phyloP scores from a whole-genome alignment of 2,329 filamentous ascomycete species.

The Nannizziopsis arthrosporioides region DNA sequence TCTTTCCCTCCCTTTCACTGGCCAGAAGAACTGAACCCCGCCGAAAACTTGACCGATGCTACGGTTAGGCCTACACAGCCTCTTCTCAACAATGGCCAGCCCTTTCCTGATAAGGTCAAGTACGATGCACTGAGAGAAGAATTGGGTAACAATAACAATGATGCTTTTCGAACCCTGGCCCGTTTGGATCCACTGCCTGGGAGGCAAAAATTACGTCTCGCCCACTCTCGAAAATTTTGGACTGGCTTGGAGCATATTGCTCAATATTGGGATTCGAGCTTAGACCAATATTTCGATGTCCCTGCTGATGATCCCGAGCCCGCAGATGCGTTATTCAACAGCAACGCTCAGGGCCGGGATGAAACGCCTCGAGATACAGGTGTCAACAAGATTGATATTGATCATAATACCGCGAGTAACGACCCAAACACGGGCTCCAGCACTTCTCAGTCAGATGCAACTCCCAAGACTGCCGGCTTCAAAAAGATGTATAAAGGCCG shows the following conservation, averaged over 20 bases:
- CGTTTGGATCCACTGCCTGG: constrained; percentile 37
- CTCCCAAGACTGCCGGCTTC: neutral
- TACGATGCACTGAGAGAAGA: constrained; percentile 42
- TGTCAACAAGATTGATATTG: constrained; percentile 14
- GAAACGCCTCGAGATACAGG: constrained; percentile 12
- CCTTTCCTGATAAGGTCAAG: constrained; percentile 37
- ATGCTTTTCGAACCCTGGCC: constrained; percentile 46
- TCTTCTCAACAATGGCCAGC: constrained; percentile 39
- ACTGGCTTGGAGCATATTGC: constrained; percentile 47
- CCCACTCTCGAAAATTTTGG: constrained; percentile 51
- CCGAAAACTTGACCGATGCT: constrained; percentile 21
- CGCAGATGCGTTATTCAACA: neutral
- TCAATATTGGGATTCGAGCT: constrained; percentile 51
- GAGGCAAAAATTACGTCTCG: constrained; percentile 39
- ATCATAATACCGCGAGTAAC: constrained; percentile 15
- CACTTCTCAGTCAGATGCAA: neutral
- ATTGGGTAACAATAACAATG: constrained; percentile 44
- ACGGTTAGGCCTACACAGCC: constrained; percentile 18
- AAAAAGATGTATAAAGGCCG: constrained; percentile 44
- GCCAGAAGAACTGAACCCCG: constrained; percentile 19
- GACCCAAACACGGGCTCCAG: constrained; percentile 2
- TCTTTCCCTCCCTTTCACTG: constrained; percentile 32
- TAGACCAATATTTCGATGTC: constrained; percentile 44
- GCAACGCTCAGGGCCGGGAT: neutral
- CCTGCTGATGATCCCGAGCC: constrained; percentile 17